These are phyloP conservation scores for Alternaria ethzedia DNA, from an alignment of 2,329 filamentous ascomycete genomes.

Conservation along the genomic window DNA sequence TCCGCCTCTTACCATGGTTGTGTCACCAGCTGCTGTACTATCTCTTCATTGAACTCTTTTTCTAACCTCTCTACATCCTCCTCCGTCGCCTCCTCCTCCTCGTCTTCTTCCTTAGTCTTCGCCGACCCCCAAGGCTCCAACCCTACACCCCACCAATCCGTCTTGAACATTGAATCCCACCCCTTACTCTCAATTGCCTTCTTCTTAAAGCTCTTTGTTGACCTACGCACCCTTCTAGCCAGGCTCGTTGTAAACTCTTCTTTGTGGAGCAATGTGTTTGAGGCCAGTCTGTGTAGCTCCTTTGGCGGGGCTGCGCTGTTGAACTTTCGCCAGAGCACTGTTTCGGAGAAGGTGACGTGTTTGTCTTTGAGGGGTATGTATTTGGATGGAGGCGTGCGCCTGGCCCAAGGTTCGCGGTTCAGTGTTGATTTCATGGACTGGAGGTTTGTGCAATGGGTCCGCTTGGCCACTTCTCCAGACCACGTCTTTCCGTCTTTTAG, in stretches of 20 bases:
- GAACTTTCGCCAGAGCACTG: background rate
- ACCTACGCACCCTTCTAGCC: background rate
- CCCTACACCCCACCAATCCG: background rate
- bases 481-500: background rate
- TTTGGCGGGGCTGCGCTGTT: background rate
- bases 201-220: background rate
- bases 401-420: background rate
- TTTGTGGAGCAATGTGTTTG: background rate
- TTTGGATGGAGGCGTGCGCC: background rate
- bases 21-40: background rate
- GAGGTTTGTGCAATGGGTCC: too few relatives aligned
- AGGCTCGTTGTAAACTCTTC: background rate
- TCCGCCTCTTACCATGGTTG: background rate
- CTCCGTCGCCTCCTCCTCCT: background rate
- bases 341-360: background rate
- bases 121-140: background rate
- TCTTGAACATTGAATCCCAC: background rate
- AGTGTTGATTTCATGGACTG: background rate
- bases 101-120: background rate
- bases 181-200: fast-evolving
- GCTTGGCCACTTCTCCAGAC: background rate
- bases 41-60: background rate
- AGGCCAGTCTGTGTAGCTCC: background rate
- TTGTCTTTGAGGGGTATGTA: background rate
- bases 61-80: background rate